These are phyloP conservation scores for Rauvolfia tetraphylla DNA, from an alignment of 257 asterid genomes.

Conservation along the genomic window DNA sequence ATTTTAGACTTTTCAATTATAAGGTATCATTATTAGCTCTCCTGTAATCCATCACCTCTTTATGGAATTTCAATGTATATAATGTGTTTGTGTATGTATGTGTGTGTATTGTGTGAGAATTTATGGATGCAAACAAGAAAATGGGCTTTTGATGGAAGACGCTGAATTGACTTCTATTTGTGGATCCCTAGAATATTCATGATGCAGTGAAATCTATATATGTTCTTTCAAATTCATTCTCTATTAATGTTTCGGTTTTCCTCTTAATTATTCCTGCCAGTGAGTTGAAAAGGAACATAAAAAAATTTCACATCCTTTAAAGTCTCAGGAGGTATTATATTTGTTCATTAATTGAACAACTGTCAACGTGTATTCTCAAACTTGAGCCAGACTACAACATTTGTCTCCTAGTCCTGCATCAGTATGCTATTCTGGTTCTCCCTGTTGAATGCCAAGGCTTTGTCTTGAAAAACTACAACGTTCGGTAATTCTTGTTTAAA, in stretches of 20 bases:
- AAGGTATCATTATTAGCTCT: not conserved
- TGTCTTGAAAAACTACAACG: not conserved
- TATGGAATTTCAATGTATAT: not conserved
- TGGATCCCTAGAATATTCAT: not conserved
- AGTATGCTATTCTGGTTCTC: not conserved
- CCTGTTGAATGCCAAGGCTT: not conserved
- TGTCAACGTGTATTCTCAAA: not conserved
- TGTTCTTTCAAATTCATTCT: not conserved
- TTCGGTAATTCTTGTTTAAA: not conserved
- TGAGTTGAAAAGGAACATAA: not conserved
- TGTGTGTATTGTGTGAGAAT: not conserved
- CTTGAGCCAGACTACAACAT: not conserved
- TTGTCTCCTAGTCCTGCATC: not conserved
- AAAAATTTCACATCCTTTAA: not conserved
- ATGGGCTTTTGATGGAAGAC: not conserved
- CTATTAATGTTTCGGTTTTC: not conserved
- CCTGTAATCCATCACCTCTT: not conserved
- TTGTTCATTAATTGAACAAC: not conserved
- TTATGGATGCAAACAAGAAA: not conserved
- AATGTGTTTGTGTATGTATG: not conserved
- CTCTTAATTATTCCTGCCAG: not conserved
- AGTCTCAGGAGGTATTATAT: not conserved
- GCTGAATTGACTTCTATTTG: not conserved
- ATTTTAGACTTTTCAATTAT: not conserved
- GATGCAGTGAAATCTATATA: not conserved